phyloP scores from a whole-genome alignment of 345 rosid species.

The Arabidopsis arenosa region DNA sequence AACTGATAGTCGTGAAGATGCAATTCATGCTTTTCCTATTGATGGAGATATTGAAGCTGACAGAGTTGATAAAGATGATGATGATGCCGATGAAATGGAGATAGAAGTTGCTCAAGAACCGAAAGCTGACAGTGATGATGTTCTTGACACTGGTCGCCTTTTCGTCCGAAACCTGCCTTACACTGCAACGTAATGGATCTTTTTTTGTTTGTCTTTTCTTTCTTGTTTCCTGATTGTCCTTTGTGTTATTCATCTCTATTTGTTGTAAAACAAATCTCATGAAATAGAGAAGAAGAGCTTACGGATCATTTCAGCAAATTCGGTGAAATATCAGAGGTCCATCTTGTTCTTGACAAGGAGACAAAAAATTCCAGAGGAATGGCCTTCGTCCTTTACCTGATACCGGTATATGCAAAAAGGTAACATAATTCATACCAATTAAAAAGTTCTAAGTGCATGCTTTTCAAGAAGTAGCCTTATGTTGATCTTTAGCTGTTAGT shows the following conservation, averaged over 20 bases:
- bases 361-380: slow-evolving; percentile 90
- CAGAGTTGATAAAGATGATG: neutral
- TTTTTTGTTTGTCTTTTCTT: neutral
- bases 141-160: slow-evolving; percentile 65
- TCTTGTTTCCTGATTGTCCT: slow-evolving; percentile 6
- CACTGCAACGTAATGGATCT: slow-evolving; percentile 60
- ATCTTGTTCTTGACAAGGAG: slow-evolving; percentile 85
- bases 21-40: slow-evolving; percentile 26
- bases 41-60: slow-evolving; percentile 35
- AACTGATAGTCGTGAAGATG: slow-evolving; percentile 30
- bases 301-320: slow-evolving; percentile 66
- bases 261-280: slow-evolving; percentile 23
- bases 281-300: slow-evolving; percentile 85
- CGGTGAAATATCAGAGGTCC: slow-evolving; percentile 77
- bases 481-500: slow-evolving; percentile 15
- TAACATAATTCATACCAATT: slow-evolving; percentile 34
- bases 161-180: slow-evolving; percentile 87
- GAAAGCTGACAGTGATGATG: slow-evolving; percentile 47
- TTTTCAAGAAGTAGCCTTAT: neutral
- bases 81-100: slow-evolving; percentile 29
- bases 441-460: neutral
- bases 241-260: neutral
- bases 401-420: slow-evolving; percentile 80
- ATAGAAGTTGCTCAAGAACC: neutral
- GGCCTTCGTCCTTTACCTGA: slow-evolving; percentile 69